These are phyloP conservation scores for Penicillium palitans DNA, from an alignment of 2,329 filamentous ascomycete genomes.

Conservation along the genomic window DNA sequence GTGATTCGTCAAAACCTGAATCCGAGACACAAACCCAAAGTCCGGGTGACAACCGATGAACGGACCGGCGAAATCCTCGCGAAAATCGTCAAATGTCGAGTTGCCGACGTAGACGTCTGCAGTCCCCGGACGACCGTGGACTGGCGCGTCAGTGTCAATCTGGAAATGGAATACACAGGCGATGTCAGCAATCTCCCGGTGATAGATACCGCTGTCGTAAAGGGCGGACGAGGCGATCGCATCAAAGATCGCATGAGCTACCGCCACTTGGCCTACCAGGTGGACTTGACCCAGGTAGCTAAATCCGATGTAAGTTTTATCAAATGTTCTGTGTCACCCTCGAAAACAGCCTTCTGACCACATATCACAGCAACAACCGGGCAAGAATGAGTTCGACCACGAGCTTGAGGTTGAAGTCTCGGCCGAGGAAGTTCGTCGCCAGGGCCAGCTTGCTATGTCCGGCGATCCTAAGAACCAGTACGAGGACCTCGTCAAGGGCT, in stretches of 20 bases:
- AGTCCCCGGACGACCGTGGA: constrained; percentile 77
- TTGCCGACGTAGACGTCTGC: constrained; percentile 84
- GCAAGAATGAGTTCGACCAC: constrained; percentile 47
- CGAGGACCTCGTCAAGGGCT: constrained; percentile 49
- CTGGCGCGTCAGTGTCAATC: constrained; percentile 88
- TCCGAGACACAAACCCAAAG: constrained; percentile 59
- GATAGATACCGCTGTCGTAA: constrained; percentile 35
- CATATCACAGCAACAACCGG: constrained; percentile 24
- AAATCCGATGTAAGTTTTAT: constrained; percentile 46
- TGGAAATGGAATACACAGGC: constrained; percentile 86
- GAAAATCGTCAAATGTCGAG: constrained; percentile 88
- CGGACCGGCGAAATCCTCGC: constrained; percentile 68
- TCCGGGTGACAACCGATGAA: constrained; percentile 76
- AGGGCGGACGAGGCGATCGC: constrained; percentile 56
- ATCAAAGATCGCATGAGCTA: constrained; percentile 92
- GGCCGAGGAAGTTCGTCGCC: constrained; percentile 46
- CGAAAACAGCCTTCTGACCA: constrained; percentile 17
- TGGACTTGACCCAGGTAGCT: constrained; percentile 91
- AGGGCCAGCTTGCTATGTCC: constrained; percentile 44
- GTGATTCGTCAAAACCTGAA: constrained; percentile 63
- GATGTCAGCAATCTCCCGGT: constrained; percentile 56
- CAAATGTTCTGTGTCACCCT: constrained; percentile 10
- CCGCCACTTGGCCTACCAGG: constrained; percentile 79
- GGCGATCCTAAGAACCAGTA: constrained; percentile 46
- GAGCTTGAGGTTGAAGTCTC: constrained; percentile 53